These are phyloP conservation scores for Cercospora berteroae DNA, from an alignment of 2,329 filamentous ascomycete genomes.

Conservation along the genomic window DNA sequence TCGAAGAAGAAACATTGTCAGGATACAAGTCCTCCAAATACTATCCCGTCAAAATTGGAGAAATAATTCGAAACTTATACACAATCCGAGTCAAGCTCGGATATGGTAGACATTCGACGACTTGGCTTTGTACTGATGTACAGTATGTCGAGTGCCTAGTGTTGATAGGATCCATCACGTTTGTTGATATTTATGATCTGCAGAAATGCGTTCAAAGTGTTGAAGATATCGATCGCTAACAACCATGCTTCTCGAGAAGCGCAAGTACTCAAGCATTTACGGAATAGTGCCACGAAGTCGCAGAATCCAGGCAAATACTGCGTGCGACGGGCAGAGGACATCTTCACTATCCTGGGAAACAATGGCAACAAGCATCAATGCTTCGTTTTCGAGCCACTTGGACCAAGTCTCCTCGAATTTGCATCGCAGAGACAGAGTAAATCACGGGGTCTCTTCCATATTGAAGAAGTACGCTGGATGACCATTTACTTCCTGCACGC, in stretches of 20 bases:
- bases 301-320: not conserved
- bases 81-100: not conserved
- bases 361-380: not conserved
- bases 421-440: not conserved
- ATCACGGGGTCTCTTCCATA: not conserved
- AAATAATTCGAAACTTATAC: not conserved
- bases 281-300: not conserved
- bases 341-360: not conserved
- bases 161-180: not conserved
- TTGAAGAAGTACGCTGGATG: slow-evolving; percentile 7
- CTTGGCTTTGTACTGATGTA: not conserved
- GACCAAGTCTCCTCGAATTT: not conserved
- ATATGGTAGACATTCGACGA: not conserved
- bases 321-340: not conserved
- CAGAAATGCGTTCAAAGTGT: not conserved
- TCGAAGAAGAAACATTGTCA: not conserved
- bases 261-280: not conserved
- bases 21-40: not conserved
- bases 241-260: not conserved
- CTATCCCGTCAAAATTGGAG: not conserved
- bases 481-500: slow-evolving; percentile 8
- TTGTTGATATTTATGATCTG: not conserved
- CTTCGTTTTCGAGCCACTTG: not conserved
- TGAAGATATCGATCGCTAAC: not conserved
- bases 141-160: not conserved